Conservation (phyloP, 2,329 filamentous ascomycete genomes). For the Talaromyces islandicus region DNA sequence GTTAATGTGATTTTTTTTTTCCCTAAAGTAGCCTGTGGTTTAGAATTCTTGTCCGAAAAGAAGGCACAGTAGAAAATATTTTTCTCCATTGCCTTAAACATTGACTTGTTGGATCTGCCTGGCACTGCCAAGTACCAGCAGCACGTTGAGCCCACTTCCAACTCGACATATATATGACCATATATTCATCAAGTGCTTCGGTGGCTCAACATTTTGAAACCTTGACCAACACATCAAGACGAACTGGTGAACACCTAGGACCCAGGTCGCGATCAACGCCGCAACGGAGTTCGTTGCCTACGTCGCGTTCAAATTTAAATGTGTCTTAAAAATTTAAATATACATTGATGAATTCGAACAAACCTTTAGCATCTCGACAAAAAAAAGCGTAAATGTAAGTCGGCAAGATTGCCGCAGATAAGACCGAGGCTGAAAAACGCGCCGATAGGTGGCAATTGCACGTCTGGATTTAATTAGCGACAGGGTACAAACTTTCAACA, state of each 20-base stretch:
- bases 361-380: conserved; percentile 67
- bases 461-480: conserved; percentile 36
- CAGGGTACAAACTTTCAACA: not conserved
- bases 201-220: conserved; percentile 59
- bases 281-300: conserved; percentile 94
- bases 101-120: not conserved
- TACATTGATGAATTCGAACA: not conserved
- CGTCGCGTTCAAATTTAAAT: not conserved
- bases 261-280: conserved; percentile 83
- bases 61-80: not conserved
- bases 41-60: not conserved
- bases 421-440: conserved; percentile 92
- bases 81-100: not conserved
- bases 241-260: conserved; percentile 75
- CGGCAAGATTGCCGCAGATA: conserved; percentile 94
- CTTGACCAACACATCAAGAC: conserved; percentile 81
- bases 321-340: conserved; percentile 5
- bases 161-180: not conserved
- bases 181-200: not conserved
- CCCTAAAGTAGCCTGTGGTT: too few relatives aligned
- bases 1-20: not conserved
- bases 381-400: conserved; percentile 89
- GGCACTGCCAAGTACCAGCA: not conserved
- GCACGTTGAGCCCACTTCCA: too few relatives aligned
- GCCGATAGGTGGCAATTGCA: conserved; percentile 91